Evolutionary conservation across 257 asterid genomes (phyloP).

Genomic region (Avicennia marina): DNA sequence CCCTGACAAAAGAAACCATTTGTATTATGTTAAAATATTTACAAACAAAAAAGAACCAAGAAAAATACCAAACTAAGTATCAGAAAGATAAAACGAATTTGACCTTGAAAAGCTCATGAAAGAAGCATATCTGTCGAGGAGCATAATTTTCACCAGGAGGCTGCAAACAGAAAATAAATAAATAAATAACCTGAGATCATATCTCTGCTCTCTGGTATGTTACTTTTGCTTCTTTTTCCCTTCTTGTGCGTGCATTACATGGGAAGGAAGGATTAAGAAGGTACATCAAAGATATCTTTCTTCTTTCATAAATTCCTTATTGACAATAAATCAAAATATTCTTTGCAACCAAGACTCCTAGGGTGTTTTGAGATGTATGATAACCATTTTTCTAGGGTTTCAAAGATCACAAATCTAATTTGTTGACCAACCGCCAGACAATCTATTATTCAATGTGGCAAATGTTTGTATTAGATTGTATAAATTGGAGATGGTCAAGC

Average conservation of each 20-base stretch:
- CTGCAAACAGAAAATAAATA: constrained; percentile 42
- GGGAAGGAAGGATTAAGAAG: not conserved
- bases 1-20: constrained; percentile 46
- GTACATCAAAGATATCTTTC: not conserved
- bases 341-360: too few relatives aligned
- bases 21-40: constrained; percentile 7
- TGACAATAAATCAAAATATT: not conserved
- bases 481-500: too few relatives aligned
- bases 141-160: constrained; percentile 82
- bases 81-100: constrained; percentile 3
- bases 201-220: too few relatives aligned
- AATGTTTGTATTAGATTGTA: too few relatives aligned
- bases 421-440: too few relatives aligned
- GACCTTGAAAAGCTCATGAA: constrained; percentile 92
- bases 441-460: too few relatives aligned
- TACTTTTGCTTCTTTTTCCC: not conserved
- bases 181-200: constrained; percentile 14
- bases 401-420: too few relatives aligned
- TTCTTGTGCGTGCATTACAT: not conserved
- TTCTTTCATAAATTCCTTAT: not conserved
- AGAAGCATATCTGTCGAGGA: constrained; percentile 82
- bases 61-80: not conserved
- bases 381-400: too few relatives aligned
- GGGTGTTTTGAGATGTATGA: too few relatives aligned
- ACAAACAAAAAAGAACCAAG: too few relatives aligned